Conservation (phyloP, 1,284 basidiomycete genomes). For the Sanghuangporus weigelae region DNA sequence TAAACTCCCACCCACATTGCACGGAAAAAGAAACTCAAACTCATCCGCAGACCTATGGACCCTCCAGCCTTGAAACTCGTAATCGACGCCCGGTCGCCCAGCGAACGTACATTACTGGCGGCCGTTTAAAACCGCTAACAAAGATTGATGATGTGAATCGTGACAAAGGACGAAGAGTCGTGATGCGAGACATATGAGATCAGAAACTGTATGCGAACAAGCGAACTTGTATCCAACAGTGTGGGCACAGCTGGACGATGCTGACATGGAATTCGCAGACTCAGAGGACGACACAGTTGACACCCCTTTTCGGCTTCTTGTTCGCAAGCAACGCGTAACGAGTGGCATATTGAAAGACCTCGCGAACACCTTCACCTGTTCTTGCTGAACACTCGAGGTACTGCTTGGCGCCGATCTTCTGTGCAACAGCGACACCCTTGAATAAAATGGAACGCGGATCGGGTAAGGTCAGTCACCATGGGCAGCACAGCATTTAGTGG, state of each 20-base stretch:
- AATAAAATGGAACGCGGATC: not conserved
- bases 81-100: not conserved
- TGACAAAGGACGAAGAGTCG: not conserved
- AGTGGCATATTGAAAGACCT: conserved; percentile 90
- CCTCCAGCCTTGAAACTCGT: not conserved
- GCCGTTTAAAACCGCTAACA: not conserved
- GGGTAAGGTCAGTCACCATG: not conserved
- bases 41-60: not conserved
- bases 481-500: conserved; percentile 4
- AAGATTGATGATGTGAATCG: not conserved
- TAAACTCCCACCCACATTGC: not conserved
- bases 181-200: not conserved
- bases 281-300: conserved; percentile 51
- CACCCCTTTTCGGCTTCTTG: conserved; percentile 36
- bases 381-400: conserved; percentile 92
- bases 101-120: not conserved
- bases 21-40: not conserved
- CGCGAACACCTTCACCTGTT: conserved; percentile 84
- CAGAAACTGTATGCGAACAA: not conserved
- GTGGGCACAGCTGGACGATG: not conserved
- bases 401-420: conserved; percentile 84
- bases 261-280: not conserved
- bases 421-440: conserved; percentile 80
- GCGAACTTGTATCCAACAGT: not conserved
- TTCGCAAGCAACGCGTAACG: conserved; percentile 65